phyloP scores from a whole-genome alignment of 768 basidiomycete species.

The Rhizopogon vinicolor region DNA sequence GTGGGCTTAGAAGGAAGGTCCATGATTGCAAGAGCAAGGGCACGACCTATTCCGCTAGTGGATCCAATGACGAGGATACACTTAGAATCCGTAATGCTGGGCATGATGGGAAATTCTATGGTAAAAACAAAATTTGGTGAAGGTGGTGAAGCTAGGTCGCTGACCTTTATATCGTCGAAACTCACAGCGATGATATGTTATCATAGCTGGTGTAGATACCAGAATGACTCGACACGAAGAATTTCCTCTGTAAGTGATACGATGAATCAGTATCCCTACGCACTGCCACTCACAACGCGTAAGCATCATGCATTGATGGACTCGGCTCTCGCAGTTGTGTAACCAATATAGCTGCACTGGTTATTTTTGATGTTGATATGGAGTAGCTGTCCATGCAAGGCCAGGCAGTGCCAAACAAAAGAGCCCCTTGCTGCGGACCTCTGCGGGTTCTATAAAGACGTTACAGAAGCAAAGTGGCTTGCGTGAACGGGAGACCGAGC shows the following conservation, averaged over 20 bases:
- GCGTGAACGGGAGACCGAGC: constrained; percentile 50
- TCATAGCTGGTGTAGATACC: background rate
- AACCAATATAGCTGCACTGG: no score
- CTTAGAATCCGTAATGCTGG: constrained; percentile 41
- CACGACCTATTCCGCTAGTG: constrained; percentile 56
- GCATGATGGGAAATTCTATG: constrained; percentile 10
- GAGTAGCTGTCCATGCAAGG: constrained; percentile 58
- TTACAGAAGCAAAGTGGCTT: no score
- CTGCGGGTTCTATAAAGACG: no score
- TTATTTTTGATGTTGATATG: constrained; percentile 27
- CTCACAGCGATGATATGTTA: no score
- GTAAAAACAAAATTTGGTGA: no score
- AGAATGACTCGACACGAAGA: background rate
- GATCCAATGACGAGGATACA: constrained; percentile 53
- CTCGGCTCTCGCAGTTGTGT: no score
- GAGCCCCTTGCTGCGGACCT: no score
- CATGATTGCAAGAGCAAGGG: constrained; percentile 47
- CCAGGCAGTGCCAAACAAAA: constrained; percentile 22
- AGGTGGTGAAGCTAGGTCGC: no score
- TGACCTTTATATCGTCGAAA: background rate
- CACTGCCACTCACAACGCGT: background rate
- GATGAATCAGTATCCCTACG: background rate
- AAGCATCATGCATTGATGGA: no score
- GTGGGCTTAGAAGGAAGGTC: constrained; percentile 41
- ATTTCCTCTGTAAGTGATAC: no score